Evolutionary conservation across 768 basidiomycete genomes (phyloP), one percentile per base, ranked within the genome.

Genomic region (Boletellus emodensis): DNA sequence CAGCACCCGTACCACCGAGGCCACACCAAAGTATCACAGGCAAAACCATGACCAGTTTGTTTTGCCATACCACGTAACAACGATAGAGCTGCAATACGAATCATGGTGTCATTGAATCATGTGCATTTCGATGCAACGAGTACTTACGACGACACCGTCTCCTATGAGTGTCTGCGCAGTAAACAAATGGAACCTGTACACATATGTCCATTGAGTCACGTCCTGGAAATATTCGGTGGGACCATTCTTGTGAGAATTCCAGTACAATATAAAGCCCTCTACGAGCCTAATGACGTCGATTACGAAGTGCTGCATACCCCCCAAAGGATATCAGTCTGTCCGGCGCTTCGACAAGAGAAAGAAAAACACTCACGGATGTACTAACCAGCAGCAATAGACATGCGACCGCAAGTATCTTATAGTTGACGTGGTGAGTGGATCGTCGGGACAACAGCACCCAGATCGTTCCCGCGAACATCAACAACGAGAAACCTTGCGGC

Each of bases 401-500:
- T 0, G 70, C 57, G 10, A 55, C 58, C 9, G 34, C n/a, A 4
- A 69, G 6, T 62, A 66, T 65, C 33, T 43, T 53, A 3, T n/a
- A 33, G 37, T 66, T 65, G 24, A 67, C 32, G 12, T 43, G 38
- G 10, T 26, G n/a, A 12, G 44, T 45, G 15, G 43, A 26, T 6
- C 37, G 54, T 15, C 51, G 48, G 20, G 39, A 46, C 8, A 51
- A 35, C 14, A 71, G 38, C 1, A 48, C 57, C 58, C 63, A 68
- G 10, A 71, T 36, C 1, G 69, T 66, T 8, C 54, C 60, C 5
- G 61, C 60, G 52, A 70, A 72, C 71, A 72, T 72, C 32, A 72
- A 49, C 18, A 71, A 32, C 3, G 69, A 72, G 51, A 71, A 69
- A 0, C 71, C 71, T 72, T 20, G 15, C 28, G 18, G 18, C 1